phyloP scores from a whole-genome alignment of 345 rosid genomes.

The Brassica carinata region DNA sequence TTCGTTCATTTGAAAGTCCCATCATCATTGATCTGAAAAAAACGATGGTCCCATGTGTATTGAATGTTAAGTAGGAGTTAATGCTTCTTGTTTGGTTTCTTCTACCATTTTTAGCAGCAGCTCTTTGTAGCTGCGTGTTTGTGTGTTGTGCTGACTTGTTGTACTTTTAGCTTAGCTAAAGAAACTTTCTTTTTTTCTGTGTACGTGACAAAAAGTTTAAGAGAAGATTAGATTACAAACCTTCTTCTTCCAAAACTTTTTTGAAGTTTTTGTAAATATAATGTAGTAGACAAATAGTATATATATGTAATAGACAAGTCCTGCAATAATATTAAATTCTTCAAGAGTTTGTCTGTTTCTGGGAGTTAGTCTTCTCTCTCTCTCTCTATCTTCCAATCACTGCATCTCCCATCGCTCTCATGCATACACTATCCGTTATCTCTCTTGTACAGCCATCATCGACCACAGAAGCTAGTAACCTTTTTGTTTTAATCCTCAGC shows the following conservation, averaged over 20 bases:
- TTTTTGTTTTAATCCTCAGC: slow-evolving; percentile 34
- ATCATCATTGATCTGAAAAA: neutral
- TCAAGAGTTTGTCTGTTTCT: slow-evolving; percentile 40
- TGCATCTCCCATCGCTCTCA: slow-evolving; percentile 40
- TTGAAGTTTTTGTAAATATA: neutral
- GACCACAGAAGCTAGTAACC: slow-evolving; percentile 34
- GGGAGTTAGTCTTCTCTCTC: slow-evolving; percentile 28
- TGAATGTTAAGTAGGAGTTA: neutral
- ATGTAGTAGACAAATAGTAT: slow-evolving; percentile 12
- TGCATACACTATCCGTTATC: slow-evolving; percentile 42
- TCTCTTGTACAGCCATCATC: slow-evolving; percentile 37
- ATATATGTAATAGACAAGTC: slow-evolving; percentile 18
- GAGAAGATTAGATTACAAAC: neutral
- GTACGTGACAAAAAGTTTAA: slow-evolving; percentile 8
- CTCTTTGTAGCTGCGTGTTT: neutral
- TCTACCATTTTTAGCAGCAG: slow-evolving; percentile 1
- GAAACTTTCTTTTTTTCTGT: neutral
- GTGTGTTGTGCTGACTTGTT: neutral
- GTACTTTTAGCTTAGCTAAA: neutral
- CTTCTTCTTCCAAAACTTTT: slow-evolving; percentile 8
- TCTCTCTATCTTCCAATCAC: slow-evolving; percentile 24
- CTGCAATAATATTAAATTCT: slow-evolving; percentile 33
- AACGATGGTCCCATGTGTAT: neutral
- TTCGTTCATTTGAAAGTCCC: slow-evolving; percentile 1
- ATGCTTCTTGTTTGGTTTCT: slow-evolving; percentile 13